Evolutionary conservation across 139 green algal species (phyloP).

Genomic region (Coelastrella sp.): DNA sequence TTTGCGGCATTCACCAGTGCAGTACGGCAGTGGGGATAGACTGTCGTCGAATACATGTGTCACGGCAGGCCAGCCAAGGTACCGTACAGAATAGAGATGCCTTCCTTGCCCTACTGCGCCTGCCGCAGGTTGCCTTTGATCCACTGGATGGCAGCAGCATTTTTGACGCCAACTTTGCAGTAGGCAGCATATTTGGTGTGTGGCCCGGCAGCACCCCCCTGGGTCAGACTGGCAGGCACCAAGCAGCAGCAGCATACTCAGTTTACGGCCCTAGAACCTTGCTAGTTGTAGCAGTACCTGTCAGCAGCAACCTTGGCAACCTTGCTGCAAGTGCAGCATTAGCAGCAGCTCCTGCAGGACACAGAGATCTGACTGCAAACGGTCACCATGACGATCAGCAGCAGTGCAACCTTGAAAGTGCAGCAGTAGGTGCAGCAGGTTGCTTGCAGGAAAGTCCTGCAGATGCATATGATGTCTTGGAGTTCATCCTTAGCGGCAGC

Average conservation of each 20-base stretch:
- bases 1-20: too few species aligned
- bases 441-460: not conserved
- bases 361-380: not conserved
- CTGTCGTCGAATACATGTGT: too few species aligned
- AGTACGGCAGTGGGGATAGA: too few species aligned
- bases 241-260: constrained; percentile 81
- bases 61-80: too few species aligned
- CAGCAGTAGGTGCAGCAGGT: constrained; percentile 46
- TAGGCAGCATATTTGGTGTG: constrained; percentile 90
- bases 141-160: constrained; percentile 88
- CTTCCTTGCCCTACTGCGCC: not conserved
- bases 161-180: constrained; percentile 82
- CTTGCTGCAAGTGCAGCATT: constrained; percentile 51
- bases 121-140: constrained; percentile 86
- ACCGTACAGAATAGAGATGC: too few species aligned
- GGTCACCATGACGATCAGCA: constrained; percentile 3
- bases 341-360: constrained; percentile 46
- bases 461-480: constrained; percentile 14
- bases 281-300: constrained; percentile 78
- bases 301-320: not conserved
- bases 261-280: constrained; percentile 87
- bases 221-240: constrained; percentile 68
- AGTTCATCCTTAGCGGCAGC: not conserved
- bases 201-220: constrained; percentile 76
- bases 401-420: constrained; percentile 25